phyloP scores from a whole-genome alignment of 164 flowering plant species.

The Vitis riparia region DNA sequence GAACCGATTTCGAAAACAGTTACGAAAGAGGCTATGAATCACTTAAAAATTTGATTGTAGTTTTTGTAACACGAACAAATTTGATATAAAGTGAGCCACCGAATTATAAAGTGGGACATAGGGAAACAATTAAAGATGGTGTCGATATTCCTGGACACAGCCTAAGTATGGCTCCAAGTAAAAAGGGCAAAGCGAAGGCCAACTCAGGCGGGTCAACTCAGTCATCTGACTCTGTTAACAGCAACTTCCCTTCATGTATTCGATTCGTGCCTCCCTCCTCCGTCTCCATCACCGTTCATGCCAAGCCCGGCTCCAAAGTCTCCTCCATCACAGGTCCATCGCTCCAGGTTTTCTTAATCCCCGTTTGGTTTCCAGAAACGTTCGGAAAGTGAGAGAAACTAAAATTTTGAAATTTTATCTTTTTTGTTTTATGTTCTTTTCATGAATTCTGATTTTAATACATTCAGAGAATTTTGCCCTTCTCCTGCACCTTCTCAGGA shows the following conservation, averaged over 20 bases:
- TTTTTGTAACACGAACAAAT: too few relatives aligned
- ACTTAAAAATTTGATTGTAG: too few relatives aligned
- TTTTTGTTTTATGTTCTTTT: background rate
- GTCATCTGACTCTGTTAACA: constrained; percentile 1
- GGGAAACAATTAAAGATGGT: too few relatives aligned
- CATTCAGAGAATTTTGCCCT: too few relatives aligned
- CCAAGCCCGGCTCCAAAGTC: constrained; percentile 91
- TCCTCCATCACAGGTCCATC: constrained; percentile 75
- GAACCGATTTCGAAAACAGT: too few relatives aligned
- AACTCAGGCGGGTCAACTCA: constrained; percentile 16
- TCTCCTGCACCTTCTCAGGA: too few relatives aligned
- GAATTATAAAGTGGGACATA: too few relatives aligned
- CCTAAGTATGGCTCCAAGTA: constrained; percentile 46
- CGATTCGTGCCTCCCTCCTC: constrained; percentile 73
- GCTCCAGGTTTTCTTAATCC: background rate
- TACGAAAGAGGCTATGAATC: too few relatives aligned
- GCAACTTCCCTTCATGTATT: constrained; percentile 60
- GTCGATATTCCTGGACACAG: too few relatives aligned
- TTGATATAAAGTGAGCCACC: background rate
- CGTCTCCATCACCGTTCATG: constrained; percentile 87
- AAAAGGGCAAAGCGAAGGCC: constrained; percentile 49
- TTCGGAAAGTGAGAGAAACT: too few relatives aligned
- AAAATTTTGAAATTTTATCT: background rate
- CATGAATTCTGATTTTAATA: too few relatives aligned
- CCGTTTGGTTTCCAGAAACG: background rate